Base-by-base conservation (phyloP, 495 filamentous ascomycete genomes). In the Patellaria atrata region DNA sequence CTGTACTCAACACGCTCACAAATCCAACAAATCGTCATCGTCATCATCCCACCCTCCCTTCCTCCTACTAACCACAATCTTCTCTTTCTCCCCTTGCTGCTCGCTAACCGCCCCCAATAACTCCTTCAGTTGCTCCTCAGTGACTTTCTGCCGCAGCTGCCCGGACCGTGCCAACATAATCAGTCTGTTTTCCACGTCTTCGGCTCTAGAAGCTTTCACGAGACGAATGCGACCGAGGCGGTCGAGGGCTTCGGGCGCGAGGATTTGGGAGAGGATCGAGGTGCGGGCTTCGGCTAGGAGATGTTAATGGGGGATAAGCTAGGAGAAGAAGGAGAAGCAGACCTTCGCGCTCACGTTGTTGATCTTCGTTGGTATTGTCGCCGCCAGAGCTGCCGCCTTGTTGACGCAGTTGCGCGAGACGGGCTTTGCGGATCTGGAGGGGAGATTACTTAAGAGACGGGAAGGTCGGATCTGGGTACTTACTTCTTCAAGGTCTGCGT, bases 221-320 rank as follows among this genome's bases (percentile, higher is more conserved):
- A 97, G 73, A 10, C 86, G 80, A 59, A 97, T 96, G 39, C 91
- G 80, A 29, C 82, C 83, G 7, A 97, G 67, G 11, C 89, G 79
- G 60, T 97, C 89, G 34, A 82, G 79, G 14, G 89, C 91, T 51
- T 83, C 84, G 51, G 91, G 87, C 40, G 81, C 73, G 35, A 96
- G 82, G 67, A 97, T 93, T 53, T 96, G 89, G 45, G 66, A 69
- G 34, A 97, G 73, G 45, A 93, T 79, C 19, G 75, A 64, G 53
- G 76, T 60, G 38, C 87, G 81, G 18, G 70, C 71, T 50, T 82
- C 76, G 47, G 67, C 65, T 72, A 54, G 40, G 35, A 38, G 48
- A 22, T 43, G 33, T 38, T 18, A 35, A 33, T 44, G 28, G 25
- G 32, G 30, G 26, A 23, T 42, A 27, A 30, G 23, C 22, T 6